Evolutionary conservation across 2,329 filamentous ascomycete genomes (phyloP).

Genomic region (Fusarium sp.): DNA sequence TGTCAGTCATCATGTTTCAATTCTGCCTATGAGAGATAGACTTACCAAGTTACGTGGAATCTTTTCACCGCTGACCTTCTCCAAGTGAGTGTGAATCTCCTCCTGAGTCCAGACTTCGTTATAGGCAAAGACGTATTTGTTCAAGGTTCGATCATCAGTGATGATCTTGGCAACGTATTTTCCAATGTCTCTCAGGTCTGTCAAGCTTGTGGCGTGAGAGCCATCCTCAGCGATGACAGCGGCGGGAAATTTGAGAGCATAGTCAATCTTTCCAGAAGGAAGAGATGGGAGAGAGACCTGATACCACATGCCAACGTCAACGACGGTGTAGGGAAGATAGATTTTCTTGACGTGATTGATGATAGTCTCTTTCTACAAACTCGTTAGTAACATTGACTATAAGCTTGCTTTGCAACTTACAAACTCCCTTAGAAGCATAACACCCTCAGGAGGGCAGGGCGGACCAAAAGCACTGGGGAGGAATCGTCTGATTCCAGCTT

Average conservation of each 20-base stretch:
- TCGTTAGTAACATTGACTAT: neutral
- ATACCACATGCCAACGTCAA: slow-evolving; percentile 70
- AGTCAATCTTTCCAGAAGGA: slow-evolving; percentile 43
- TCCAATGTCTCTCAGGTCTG: slow-evolving; percentile 63
- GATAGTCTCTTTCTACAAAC: slow-evolving; percentile 57
- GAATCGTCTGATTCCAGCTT: slow-evolving; percentile 28
- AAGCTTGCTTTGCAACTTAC: neutral
- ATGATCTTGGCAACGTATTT: slow-evolving; percentile 62
- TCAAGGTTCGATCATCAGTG: slow-evolving; percentile 61
- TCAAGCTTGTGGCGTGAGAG: slow-evolving; percentile 54
- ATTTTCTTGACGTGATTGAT: slow-evolving; percentile 59
- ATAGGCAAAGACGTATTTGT: slow-evolving; percentile 61
- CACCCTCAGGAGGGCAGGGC: slow-evolving; percentile 12
- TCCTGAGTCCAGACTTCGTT: slow-evolving; percentile 57
- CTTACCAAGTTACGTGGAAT: slow-evolving; percentile 42
- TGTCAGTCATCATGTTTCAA: neutral
- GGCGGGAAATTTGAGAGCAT: slow-evolving; percentile 47
- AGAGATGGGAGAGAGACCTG: slow-evolving; percentile 51
- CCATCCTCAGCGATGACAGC: slow-evolving; percentile 58
- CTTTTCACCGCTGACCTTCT: slow-evolving; percentile 60
- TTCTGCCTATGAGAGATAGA: neutral
- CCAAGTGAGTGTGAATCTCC: slow-evolving; percentile 57
- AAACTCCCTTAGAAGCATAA: slow-evolving; percentile 16
- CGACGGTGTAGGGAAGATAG: slow-evolving; percentile 63
- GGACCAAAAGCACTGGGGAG: slow-evolving; percentile 22